Evolutionary conservation across 176 grass and related monocot genomes (phyloP).

Genomic region (Musa beccarii): DNA sequence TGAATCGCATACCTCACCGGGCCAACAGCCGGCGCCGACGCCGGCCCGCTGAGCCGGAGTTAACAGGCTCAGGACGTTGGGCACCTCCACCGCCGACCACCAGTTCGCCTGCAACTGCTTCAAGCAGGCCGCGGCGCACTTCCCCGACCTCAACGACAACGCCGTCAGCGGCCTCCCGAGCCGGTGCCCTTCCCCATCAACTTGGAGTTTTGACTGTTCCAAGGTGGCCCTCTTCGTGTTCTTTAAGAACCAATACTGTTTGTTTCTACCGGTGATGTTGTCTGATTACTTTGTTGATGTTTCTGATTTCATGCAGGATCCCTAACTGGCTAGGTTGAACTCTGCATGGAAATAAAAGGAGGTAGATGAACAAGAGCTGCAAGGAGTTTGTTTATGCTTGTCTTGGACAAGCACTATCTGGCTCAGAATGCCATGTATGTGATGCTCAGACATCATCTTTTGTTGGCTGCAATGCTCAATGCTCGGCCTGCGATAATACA

Average conservation of each 20-base stretch:
- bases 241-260: neutral
- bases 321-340: no score
- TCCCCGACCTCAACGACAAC: constrained; percentile 23
- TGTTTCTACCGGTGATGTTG: no score
- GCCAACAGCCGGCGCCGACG: constrained; percentile 18
- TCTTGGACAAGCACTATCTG: no score
- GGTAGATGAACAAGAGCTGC: no score
- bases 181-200: constrained; percentile 39
- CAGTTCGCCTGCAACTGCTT: constrained; percentile 48
- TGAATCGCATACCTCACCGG: constrained; percentile 51
- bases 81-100: constrained; percentile 24
- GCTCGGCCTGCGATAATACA: no score
- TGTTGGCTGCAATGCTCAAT: no score
- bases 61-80: constrained; percentile 26
- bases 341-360: no score
- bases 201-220: constrained; percentile 39
- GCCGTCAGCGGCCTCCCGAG: constrained; percentile 32
- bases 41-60: constrained; percentile 44
- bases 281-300: neutral
- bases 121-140: constrained; percentile 29
- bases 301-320: neutral
- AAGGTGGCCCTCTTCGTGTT: constrained; percentile 7
- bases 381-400: no score
- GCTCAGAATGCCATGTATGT: no score
- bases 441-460: no score